phyloP scores from a whole-genome alignment of 805 yeast species.

The Yamadazyma sp. region DNA sequence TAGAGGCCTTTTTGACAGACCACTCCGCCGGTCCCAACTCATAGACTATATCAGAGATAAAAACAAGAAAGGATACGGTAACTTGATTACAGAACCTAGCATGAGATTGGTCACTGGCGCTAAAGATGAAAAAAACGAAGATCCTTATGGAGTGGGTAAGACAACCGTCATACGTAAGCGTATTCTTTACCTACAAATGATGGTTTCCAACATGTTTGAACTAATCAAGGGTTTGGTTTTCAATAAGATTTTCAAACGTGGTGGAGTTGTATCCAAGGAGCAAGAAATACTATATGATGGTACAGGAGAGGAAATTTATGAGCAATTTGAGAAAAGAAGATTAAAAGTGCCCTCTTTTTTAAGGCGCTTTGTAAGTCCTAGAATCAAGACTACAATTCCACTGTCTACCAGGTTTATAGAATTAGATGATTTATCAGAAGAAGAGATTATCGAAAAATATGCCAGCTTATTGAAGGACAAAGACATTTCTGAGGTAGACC shows the following conservation, averaged over 20 bases:
- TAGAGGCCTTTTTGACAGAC: constrained; percentile 1
- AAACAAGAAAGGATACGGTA: constrained; percentile 24
- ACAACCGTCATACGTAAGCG: constrained; percentile 24
- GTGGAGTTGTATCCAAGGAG: constrained; percentile 5
- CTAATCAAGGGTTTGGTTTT: constrained; percentile 21
- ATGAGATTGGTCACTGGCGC: constrained; percentile 23
- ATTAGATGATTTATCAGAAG: constrained; percentile 20
- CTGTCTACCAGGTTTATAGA: constrained; percentile 4
- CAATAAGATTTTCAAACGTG: constrained; percentile 12
- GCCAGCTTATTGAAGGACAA: constrained; percentile 25
- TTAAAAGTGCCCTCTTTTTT: constrained; percentile 28
- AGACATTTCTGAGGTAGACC: constrained; percentile 38
- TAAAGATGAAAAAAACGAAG: constrained; percentile 1
- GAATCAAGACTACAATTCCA: constrained; percentile 14
- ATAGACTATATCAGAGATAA: constrained; percentile 11
- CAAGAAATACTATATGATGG: constrained; percentile 6
- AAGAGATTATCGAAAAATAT: constrained; percentile 22
- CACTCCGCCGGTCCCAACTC: background rate
- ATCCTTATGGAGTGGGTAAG: constrained; percentile 1
- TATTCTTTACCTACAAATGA: constrained; percentile 19
- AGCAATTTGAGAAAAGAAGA: constrained; percentile 20
- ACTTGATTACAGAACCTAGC: constrained; percentile 30
- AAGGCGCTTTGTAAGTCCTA: constrained; percentile 25
- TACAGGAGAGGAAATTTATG: constrained; percentile 17
- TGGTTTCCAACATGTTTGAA: constrained; percentile 21